These are phyloP conservation scores for Penicillium nucicola DNA, from an alignment of 495 filamentous ascomycete species.

Conservation along the genomic window DNA sequence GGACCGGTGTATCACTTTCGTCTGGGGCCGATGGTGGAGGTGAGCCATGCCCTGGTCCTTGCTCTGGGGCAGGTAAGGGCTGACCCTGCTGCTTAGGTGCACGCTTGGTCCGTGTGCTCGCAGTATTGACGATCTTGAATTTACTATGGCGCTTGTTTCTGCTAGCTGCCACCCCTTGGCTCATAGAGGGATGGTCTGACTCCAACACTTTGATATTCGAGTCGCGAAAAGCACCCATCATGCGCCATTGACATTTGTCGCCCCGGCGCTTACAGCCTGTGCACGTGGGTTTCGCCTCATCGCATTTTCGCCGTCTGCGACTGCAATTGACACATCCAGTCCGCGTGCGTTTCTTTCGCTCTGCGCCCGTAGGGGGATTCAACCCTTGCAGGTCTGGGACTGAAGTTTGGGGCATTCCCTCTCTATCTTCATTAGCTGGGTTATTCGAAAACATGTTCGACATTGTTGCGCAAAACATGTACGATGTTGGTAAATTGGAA, in stretches of 20 bases:
- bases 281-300: slow-evolving; percentile 30
- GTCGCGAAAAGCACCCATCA: slow-evolving; percentile 34
- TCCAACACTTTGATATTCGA: slow-evolving; percentile 31
- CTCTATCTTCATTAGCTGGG: neutral
- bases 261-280: slow-evolving; percentile 29
- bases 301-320: slow-evolving; percentile 31
- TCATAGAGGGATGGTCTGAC: slow-evolving; percentile 31
- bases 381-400: slow-evolving; percentile 1
- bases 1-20: neutral
- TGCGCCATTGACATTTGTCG: slow-evolving; percentile 31
- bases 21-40: neutral
- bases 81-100: neutral
- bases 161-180: slow-evolving; percentile 18
- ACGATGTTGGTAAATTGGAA: neutral
- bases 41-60: neutral
- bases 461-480: neutral
- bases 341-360: slow-evolving; percentile 30
- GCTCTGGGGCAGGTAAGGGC: neutral
- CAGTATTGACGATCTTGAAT: slow-evolving; percentile 28
- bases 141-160: slow-evolving; percentile 20
- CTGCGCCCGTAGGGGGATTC: slow-evolving; percentile 14
- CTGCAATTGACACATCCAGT: slow-evolving; percentile 35
- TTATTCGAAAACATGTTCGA: neutral
- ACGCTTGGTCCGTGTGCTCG: neutral
- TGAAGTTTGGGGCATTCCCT: neutral